Percentiles rank a stretch among this genome's conserved stretches.
These are phyloP conservation scores for Xylaria palmicola DNA, from an alignment of 495 filamentous ascomycete genomes.

Conservation along the genomic window DNA sequence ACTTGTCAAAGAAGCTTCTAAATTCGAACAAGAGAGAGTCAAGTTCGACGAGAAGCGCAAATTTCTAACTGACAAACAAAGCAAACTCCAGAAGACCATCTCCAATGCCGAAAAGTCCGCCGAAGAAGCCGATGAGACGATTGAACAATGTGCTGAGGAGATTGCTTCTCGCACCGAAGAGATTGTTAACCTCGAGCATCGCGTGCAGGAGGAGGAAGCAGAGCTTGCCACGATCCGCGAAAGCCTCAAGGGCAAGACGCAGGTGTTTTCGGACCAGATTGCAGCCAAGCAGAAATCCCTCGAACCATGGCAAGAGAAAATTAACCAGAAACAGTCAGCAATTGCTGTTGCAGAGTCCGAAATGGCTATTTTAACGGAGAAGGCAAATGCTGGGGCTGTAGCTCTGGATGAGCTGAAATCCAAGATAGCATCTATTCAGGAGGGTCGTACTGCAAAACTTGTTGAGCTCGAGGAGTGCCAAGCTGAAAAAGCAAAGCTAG, in stretches of 20 bases:
- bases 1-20: constrained; percentile 84
- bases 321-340: constrained; percentile 90
- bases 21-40: constrained; percentile 91
- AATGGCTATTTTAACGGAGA: constrained; percentile 84
- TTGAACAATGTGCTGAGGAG: constrained; percentile 73
- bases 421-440: constrained; percentile 72
- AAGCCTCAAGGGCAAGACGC: constrained; percentile 88
- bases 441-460: constrained; percentile 65
- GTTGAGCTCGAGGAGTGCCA: constrained; percentile 74
- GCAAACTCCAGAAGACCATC: constrained; percentile 91
- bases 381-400: constrained; percentile 78
- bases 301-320: constrained; percentile 94
- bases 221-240: constrained; percentile 80
- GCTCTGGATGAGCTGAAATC: constrained; percentile 79
- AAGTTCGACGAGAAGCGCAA: constrained; percentile 98
- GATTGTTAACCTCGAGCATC: constrained; percentile 68
- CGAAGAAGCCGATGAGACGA: constrained; percentile 71
- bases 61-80: constrained; percentile 82
- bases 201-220: constrained; percentile 73
- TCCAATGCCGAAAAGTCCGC: constrained; percentile 60
- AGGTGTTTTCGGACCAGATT: constrained; percentile 89
- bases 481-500: constrained; percentile 65
- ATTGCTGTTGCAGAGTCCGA: constrained; percentile 95
- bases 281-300: constrained; percentile 88
- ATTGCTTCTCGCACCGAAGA: constrained; percentile 72